These are phyloP conservation scores for Friedmanniomyces simplex DNA, from an alignment of 495 filamentous ascomycete species.

Conservation along the genomic window DNA sequence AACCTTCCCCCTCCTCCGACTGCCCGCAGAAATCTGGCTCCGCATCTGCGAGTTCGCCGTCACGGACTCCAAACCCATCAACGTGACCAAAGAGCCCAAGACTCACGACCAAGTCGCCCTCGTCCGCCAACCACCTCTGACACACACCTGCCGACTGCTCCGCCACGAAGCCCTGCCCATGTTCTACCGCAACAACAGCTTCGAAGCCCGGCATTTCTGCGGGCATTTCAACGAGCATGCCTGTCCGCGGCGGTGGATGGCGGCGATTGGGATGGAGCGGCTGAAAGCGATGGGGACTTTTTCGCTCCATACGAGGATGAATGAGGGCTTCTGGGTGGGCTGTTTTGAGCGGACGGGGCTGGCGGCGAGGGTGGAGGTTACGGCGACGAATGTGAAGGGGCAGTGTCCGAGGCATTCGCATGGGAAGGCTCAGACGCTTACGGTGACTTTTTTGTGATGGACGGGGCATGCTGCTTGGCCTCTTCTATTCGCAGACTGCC, in stretches of 20 bases:
- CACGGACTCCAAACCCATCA: background rate
- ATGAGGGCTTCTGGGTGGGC: background rate
- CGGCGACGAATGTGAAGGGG: background rate
- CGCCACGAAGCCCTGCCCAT: background rate
- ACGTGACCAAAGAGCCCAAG: background rate
- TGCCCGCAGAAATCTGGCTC: background rate
- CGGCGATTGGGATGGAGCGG: background rate
- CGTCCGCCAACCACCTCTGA: background rate
- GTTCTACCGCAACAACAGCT: background rate
- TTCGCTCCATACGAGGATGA: background rate
- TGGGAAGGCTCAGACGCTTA: background rate
- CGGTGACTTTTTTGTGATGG: background rate
- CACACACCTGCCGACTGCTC: background rate
- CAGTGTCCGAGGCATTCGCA: background rate
- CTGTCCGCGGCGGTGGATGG: background rate
- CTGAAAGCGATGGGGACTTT: background rate
- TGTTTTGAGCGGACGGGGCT: background rate
- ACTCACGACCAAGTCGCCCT: background rate
- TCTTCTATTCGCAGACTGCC: too few relatives aligned
- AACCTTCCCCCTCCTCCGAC: background rate
- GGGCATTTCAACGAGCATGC: background rate
- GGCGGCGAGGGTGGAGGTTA: background rate
- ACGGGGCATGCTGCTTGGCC: background rate
- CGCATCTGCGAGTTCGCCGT: background rate
- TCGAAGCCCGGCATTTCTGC: slow-evolving; percentile 1